These are phyloP conservation scores for Aspergillus sparsus DNA, from an alignment of 495 filamentous ascomycete genomes.

Conservation along the genomic window DNA sequence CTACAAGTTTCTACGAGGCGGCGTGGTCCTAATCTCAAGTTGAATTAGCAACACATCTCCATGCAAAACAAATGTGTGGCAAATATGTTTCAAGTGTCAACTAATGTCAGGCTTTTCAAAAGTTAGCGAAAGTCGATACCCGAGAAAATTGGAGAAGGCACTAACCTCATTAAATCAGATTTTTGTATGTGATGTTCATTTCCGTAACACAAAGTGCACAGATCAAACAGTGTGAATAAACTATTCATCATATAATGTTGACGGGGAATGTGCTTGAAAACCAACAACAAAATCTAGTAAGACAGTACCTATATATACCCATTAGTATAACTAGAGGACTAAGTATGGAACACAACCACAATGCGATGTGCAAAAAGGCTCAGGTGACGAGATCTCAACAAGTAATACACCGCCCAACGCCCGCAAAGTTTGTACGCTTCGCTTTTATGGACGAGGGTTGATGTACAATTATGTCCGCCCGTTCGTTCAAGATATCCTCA, in stretches of 20 bases:
- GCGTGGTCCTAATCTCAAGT: constrained; percentile 26
- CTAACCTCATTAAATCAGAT: constrained; percentile 99
- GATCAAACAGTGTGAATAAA: constrained; percentile 99
- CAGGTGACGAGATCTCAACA: constrained; percentile 99
- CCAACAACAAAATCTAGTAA: constrained; percentile 12
- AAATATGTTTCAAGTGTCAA: constrained; percentile 40
- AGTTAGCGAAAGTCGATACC: constrained; percentile 41
- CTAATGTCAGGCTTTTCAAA: constrained; percentile 45
- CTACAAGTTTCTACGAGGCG: constrained; percentile 12
- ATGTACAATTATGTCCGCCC: constrained; percentile 93
- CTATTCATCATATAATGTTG: constrained; percentile 67
- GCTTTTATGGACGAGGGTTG: constrained; percentile 61
- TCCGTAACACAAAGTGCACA: constrained; percentile 50
- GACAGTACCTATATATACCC: constrained; percentile 34
- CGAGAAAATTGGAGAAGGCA: constrained; percentile 6
- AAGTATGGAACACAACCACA: constrained; percentile 11
- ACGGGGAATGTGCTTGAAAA: constrained; percentile 32
- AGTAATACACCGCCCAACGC: constrained; percentile 68
- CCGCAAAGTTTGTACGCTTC: constrained; percentile 89
- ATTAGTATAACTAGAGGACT: constrained; percentile 24
- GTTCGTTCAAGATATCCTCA: constrained; percentile 97
- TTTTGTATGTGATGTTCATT: constrained; percentile 85
- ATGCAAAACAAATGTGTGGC: constrained; percentile 29
- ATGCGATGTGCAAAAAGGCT: constrained; percentile 45
- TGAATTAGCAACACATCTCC: constrained; percentile 37